Evolutionary conservation across 2,329 filamentous ascomycete species (phyloP).

Genomic region (Cladophialophora immunda): DNA sequence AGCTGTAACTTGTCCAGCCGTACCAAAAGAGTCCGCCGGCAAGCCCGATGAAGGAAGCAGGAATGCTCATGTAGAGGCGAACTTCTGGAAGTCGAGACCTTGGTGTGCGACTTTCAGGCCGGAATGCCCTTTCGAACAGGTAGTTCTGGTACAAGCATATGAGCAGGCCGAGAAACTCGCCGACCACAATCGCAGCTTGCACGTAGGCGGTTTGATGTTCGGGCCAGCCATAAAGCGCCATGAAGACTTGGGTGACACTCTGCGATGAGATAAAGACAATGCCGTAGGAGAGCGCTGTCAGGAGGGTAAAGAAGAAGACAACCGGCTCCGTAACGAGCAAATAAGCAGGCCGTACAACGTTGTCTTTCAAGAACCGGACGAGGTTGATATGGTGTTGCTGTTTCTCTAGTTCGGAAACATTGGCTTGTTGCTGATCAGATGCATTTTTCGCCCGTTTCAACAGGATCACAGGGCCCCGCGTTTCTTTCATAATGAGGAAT

Average conservation of each 20-base stretch:
- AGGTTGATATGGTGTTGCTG: background rate
- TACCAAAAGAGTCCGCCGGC: slow-evolving; percentile 1
- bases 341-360: slow-evolving; percentile 20
- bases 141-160: background rate
- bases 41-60: background rate
- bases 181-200: slow-evolving; percentile 56
- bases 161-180: slow-evolving; percentile 56
- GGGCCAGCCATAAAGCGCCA: slow-evolving; percentile 77
- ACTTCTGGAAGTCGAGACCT: slow-evolving; percentile 1
- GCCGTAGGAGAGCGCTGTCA: slow-evolving; percentile 57
- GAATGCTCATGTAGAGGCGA: slow-evolving; percentile 8
- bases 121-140: background rate
- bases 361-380: background rate
- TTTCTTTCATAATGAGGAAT: background rate
- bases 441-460: background rate
- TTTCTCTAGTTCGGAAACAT: background rate
- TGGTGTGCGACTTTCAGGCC: background rate
- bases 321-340: slow-evolving; percentile 60
- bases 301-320: slow-evolving; percentile 57
- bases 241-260: slow-evolving; percentile 73
- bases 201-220: slow-evolving; percentile 56
- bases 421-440: background rate
- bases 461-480: background rate
- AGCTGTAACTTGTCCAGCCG: slow-evolving; percentile 4
- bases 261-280: slow-evolving; percentile 61